phyloP scores from a whole-genome alignment of 2,329 filamentous ascomycete species.

The Beauveria sp. region DNA sequence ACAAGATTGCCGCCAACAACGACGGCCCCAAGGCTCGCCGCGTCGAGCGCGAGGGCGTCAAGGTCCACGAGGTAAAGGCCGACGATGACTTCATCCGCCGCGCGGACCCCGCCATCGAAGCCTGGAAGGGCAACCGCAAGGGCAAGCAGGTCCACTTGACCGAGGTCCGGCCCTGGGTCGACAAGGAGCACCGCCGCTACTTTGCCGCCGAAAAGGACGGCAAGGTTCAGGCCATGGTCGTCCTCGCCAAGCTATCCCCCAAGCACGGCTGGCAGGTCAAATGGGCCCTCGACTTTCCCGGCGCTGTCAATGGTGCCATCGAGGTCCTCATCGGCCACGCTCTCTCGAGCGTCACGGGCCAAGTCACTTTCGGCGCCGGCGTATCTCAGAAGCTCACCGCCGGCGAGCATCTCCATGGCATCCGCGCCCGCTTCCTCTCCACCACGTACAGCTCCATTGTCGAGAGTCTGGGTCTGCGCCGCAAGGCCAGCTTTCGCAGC shows the following conservation, averaged over 20 bases:
- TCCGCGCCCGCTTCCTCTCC: conserved; percentile 72
- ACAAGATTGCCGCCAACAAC: conserved; percentile 52
- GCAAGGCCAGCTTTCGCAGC: conserved; percentile 82
- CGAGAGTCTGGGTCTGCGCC: conserved; percentile 71
- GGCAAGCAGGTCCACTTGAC: conserved; percentile 84
- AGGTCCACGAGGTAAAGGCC: conserved; percentile 64
- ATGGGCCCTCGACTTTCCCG: conserved; percentile 90
- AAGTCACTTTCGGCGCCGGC: conserved; percentile 81
- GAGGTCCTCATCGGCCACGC: conserved; percentile 72
- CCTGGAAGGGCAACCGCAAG: conserved; percentile 75
- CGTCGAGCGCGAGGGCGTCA: conserved; percentile 76
- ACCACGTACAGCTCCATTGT: conserved; percentile 77
- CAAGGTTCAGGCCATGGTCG: conserved; percentile 67
- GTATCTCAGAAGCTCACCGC: conserved; percentile 67
- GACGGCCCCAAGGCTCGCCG: conserved; percentile 70
- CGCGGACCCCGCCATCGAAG: conserved; percentile 63
- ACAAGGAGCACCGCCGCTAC: conserved; percentile 75
- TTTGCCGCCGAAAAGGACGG: conserved; percentile 72
- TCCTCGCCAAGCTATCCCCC: conserved; percentile 73
- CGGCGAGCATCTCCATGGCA: conserved; percentile 73
- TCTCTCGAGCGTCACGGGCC: conserved; percentile 42
- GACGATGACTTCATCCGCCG: conserved; percentile 62
- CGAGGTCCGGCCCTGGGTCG: conserved; percentile 82
- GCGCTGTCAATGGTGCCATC: conserved; percentile 77
- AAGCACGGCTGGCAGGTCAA: conserved; percentile 88